Percentiles rank a stretch among this genome's conserved stretches.
Evolutionary conservation across 805 yeast genomes (phyloP).

Genomic region (Candida patagonica): DNA sequence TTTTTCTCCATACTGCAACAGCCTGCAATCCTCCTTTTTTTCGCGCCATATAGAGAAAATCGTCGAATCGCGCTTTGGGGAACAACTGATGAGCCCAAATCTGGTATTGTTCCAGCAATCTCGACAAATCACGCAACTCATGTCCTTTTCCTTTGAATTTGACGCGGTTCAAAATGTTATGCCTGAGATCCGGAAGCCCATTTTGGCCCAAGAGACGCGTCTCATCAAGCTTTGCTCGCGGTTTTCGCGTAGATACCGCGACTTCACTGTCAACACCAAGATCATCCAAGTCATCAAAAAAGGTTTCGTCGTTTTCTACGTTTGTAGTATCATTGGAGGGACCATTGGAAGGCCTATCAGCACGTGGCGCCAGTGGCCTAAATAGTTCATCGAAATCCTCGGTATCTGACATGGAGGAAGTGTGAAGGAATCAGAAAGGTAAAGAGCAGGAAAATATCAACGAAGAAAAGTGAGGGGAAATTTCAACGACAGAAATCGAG

Average conservation of each 20-base stretch:
- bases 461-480: no score
- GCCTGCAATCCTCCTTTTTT: constrained; percentile 16
- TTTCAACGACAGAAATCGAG: no score
- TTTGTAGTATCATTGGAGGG: no score
- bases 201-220: constrained; percentile 40
- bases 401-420: no score
- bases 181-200: constrained; percentile 50
- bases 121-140: constrained; percentile 41
- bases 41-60: constrained; percentile 49
- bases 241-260: constrained; percentile 22
- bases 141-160: constrained; percentile 33
- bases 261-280: constrained; percentile 23
- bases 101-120: constrained; percentile 50
- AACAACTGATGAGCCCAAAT: constrained; percentile 67
- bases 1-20: constrained; percentile 9
- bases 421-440: no score
- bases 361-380: no score
- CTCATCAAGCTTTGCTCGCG: constrained; percentile 41
- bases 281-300: constrained; percentile 4
- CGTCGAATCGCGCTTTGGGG: constrained; percentile 72
- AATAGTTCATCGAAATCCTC: no score
- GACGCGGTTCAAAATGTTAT: constrained; percentile 20
- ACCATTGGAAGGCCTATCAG: no score
- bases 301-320: neutral
- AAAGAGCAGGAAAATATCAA: no score